Conservation (phyloP, 1,139 yeast genomes). For the Hyphopichia burtonii region DNA sequence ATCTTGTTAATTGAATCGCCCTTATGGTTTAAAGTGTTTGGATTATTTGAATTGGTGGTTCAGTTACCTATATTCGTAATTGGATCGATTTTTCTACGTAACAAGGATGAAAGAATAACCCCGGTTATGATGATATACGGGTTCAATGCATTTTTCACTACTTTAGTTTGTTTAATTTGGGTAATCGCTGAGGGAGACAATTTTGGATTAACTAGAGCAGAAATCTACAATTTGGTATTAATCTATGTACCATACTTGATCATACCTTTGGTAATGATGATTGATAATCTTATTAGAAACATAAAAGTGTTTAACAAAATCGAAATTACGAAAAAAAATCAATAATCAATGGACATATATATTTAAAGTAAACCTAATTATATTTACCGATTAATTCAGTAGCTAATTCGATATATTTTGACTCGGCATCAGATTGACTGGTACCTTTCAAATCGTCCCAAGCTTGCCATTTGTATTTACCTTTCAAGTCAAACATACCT, state of each 20-base stretch:
- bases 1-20: slow-evolving; percentile 55
- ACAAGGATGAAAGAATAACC: slow-evolving; percentile 31
- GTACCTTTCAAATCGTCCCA: slow-evolving; percentile 90
- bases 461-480: slow-evolving; percentile 96
- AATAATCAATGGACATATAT: neutral
- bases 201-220: slow-evolving; percentile 33
- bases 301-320: neutral
- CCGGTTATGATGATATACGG: slow-evolving; percentile 65
- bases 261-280: slow-evolving; percentile 57
- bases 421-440: slow-evolving; percentile 87
- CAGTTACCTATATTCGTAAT: slow-evolving; percentile 76
- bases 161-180: slow-evolving; percentile 59
- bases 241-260: slow-evolving; percentile 68
- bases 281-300: slow-evolving; percentile 30
- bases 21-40: slow-evolving; percentile 72
- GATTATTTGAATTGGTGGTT: slow-evolving; percentile 64
- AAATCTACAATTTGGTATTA: slow-evolving; percentile 44
- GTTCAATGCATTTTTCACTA: slow-evolving; percentile 73
- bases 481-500: slow-evolving; percentile 88
- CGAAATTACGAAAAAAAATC: neutral
- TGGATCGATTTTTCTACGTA: slow-evolving; percentile 24
- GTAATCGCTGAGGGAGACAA: slow-evolving; percentile 31
- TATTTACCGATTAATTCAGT: slow-evolving; percentile 60
- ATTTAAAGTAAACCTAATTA: slow-evolving; percentile 14
- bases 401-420: slow-evolving; percentile 74